These are phyloP conservation scores for Tulasnella sp. DNA, from an alignment of 768 basidiomycete genomes.

Conservation along the genomic window DNA sequence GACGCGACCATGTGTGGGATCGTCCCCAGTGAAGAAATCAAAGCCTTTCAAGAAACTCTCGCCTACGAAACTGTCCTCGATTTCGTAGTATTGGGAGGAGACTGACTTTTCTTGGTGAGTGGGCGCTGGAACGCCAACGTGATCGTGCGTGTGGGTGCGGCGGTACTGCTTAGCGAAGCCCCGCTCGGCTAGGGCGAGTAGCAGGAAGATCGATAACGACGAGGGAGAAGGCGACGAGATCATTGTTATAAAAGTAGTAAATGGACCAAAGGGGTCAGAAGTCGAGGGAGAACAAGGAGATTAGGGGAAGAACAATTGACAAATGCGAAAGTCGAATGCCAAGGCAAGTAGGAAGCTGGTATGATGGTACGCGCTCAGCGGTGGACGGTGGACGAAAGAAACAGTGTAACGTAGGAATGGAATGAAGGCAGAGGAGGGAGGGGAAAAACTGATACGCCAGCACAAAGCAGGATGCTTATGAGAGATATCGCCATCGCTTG, in stretches of 20 bases:
- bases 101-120: neutral
- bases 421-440: neutral
- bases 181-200: neutral
- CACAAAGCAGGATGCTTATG: no score
- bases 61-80: constrained; percentile 20
- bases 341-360: no score
- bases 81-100: constrained; percentile 11
- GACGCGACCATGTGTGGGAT: constrained; percentile 19
- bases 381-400: no score
- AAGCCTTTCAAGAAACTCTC: constrained; percentile 18
- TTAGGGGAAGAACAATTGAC: no score
- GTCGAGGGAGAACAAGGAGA: no score
- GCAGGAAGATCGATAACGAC: neutral
- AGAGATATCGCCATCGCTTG: no score
- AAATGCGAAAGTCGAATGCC: no score
- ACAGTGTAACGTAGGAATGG: neutral
- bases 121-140: neutral
- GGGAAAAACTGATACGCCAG: neutral
- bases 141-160: neutral
- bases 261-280: no score
- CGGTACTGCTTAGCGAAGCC: neutral
- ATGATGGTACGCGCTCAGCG: no score
- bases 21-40: constrained; percentile 14
- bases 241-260: neutral
- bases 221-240: neutral